phyloP scores from a whole-genome alignment of 345 rosid genomes.

The Rhizophora apiculata region DNA sequence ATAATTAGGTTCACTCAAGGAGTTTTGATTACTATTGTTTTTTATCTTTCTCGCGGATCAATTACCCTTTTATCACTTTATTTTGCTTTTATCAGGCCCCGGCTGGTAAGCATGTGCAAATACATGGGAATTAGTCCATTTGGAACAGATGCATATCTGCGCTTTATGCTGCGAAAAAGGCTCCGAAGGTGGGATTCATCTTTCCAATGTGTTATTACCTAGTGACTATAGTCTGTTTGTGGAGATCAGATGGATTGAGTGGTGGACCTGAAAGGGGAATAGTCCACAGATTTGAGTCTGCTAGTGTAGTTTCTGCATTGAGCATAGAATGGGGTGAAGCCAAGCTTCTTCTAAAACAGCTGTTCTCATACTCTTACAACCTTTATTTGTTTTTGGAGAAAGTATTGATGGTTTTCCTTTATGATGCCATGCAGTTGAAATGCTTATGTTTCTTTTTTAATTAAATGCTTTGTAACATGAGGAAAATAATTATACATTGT shows the following conservation, averaged over 20 bases:
- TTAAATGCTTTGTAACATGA: no score
- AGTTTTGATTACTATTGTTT: no score
- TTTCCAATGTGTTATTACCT: not conserved
- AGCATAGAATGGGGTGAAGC: not conserved
- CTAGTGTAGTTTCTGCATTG: not conserved
- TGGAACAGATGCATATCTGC: conserved; percentile 94
- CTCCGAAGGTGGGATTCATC: conserved; percentile 61
- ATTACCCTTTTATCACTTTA: not conserved
- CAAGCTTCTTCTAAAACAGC: not conserved
- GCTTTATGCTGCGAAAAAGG: conserved; percentile 88
- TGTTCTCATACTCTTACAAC: not conserved
- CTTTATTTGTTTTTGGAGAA: not conserved
- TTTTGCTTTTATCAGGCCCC: conserved; percentile 50
- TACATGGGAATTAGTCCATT: conserved; percentile 96
- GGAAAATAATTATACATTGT: no score
- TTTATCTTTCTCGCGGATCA: not conserved
- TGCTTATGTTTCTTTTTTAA: not conserved
- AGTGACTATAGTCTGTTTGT: not conserved
- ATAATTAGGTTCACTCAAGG: not conserved
- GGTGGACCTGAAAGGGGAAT: not conserved
- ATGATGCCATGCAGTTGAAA: not conserved
- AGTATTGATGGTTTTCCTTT: not conserved
- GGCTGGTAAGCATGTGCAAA: conserved; percentile 93
- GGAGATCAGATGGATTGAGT: not conserved
- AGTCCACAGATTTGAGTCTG: not conserved